Base-by-base conservation (phyloP, 768 basidiomycete genomes). In the Psilocybe cubensis region DNA sequence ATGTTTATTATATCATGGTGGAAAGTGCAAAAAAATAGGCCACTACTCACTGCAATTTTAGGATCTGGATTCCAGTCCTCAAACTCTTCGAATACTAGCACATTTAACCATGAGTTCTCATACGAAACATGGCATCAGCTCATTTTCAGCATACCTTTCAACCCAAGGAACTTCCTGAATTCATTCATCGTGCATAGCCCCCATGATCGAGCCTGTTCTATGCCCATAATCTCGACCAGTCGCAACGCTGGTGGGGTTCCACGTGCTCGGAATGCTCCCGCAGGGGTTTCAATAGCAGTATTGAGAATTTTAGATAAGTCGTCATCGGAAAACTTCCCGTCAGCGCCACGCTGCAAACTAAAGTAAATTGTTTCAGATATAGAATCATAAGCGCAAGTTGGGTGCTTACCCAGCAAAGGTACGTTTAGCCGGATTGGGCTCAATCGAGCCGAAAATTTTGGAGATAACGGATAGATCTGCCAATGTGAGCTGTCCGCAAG, bases 151-250 rank as follows among this genome's bases (percentile, higher is more conserved):
- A 11, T 31, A 75, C 78, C 68, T 64, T 76, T 78, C 17, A 85
- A 65, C 11, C 80, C 80, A 35, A 85, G 59, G 69, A 80, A 81
- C 63, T 72, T 64, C 43, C 83, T 72, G 68, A 84, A 84, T 66
- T 84, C 82, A 54, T 84, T 85, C 76, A 83, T 76, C 3, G 80
- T 78, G 63, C 82, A 82, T 1, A 79, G 75, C 28, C 84, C 84
- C 84, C 85, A 86, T 4, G 60, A 59, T 42, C 86, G 69, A 3
- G 80, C 77, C 67, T 85, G 83, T 45, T 74, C 68, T 38, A 87
- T 85, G 1, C 79, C 80, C 72, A 86, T 70, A 14, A 85, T 79
- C 64, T 87, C 86, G 24, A 85, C 74, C 42, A 83, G 65, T 12
- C 81, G 68, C 59, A 86, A 64, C 3, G 75, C 77, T 2, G 64